These are phyloP conservation scores for Geoglossum cookeanum DNA, from an alignment of 2,329 filamentous ascomycete species.

Conservation along the genomic window DNA sequence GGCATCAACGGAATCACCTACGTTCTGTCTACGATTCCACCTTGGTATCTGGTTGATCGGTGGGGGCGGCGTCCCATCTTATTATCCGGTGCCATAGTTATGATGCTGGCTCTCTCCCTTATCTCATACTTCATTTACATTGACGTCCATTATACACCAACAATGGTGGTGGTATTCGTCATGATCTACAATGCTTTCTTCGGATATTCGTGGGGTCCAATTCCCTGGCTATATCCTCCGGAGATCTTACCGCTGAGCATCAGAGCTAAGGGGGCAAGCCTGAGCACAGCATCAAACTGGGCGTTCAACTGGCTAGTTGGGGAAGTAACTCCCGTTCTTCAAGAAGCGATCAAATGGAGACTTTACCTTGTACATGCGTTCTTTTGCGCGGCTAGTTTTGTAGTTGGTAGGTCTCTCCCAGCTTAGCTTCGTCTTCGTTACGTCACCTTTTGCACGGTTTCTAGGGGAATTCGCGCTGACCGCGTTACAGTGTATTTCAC, in stretches of 20 bases:
- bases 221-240: constrained; percentile 96
- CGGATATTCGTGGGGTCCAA: constrained; percentile 92
- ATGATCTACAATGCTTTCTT: constrained; percentile 98
- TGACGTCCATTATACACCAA: constrained; percentile 58
- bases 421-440: not conserved
- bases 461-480: constrained; percentile 3
- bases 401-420: constrained; percentile 54
- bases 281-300: constrained; percentile 96
- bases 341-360: constrained; percentile 83
- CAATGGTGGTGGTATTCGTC: constrained; percentile 77
- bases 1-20: constrained; percentile 90
- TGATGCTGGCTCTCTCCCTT: constrained; percentile 69
- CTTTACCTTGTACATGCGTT: constrained; percentile 91
- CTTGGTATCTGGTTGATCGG: constrained; percentile 89
- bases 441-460: constrained; percentile 6
- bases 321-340: constrained; percentile 81
- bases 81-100: constrained; percentile 71
- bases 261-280: constrained; percentile 85
- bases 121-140: constrained; percentile 95
- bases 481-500: constrained; percentile 65
- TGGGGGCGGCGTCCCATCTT: constrained; percentile 83
- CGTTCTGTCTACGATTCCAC: constrained; percentile 76
- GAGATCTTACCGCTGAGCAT: constrained; percentile 96
- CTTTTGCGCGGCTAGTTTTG: constrained; percentile 87
- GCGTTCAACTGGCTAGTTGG: constrained; percentile 96